Conservation (phyloP, 129 eudicot species). For the Glebionis coronaria region DNA sequence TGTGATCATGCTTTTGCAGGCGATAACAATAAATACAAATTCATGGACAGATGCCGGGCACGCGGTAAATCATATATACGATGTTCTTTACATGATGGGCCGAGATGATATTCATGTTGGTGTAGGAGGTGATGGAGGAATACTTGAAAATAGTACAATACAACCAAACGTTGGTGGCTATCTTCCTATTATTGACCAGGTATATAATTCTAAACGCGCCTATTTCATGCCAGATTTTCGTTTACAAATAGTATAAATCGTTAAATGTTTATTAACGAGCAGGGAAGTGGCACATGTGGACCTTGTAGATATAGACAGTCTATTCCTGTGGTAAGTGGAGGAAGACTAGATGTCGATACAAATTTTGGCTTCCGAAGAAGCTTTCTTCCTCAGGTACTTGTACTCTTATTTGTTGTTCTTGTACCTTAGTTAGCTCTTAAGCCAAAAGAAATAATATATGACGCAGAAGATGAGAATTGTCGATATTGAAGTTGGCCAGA, state of each 20-base stretch:
- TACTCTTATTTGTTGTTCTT: neutral
- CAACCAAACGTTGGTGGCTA: slow-evolving; percentile 86
- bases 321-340: slow-evolving; percentile 63
- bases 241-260: neutral
- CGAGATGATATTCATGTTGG: slow-evolving; percentile 85
- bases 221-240: neutral
- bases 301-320: slow-evolving; percentile 90
- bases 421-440: neutral
- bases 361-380: slow-evolving; percentile 66
- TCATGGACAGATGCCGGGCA: slow-evolving; percentile 87
- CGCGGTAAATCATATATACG: slow-evolving; percentile 75
- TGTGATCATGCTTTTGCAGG: slow-evolving; percentile 43
- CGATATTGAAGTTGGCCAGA: too few species aligned
- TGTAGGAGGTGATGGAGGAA: slow-evolving; percentile 93
- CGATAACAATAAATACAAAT: slow-evolving; percentile 65
- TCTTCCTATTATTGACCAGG: slow-evolving; percentile 93
- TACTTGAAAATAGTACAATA: slow-evolving; percentile 62
- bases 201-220: neutral
- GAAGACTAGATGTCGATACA: slow-evolving; percentile 70
- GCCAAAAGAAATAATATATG: too few species aligned
- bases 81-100: slow-evolving; percentile 86
- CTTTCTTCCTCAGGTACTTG: slow-evolving; percentile 79
- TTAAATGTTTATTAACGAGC: neutral
- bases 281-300: slow-evolving; percentile 71
- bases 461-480: too few species aligned